Percentiles rank a stretch among this genome's conserved stretches.
These are phyloP conservation scores for Thyridium curvatum DNA, from an alignment of 2,329 filamentous ascomycete genomes.

Conservation along the genomic window DNA sequence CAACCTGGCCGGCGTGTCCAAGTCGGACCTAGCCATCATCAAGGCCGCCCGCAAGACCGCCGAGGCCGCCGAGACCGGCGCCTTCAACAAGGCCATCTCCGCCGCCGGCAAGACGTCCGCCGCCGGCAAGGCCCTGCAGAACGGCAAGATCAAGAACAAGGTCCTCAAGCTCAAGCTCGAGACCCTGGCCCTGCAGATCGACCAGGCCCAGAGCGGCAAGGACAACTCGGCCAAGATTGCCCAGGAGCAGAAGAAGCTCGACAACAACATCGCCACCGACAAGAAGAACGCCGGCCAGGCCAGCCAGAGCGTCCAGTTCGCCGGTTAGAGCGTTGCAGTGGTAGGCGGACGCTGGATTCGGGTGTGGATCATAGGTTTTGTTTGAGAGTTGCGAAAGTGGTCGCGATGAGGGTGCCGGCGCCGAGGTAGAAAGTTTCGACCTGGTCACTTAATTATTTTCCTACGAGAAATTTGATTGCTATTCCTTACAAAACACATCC, in stretches of 20 bases:
- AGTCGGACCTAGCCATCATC: constrained; percentile 42
- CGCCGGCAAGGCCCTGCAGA: constrained; percentile 37
- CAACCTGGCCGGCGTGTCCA: constrained; percentile 39
- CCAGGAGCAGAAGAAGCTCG: constrained; percentile 42
- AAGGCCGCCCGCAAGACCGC: constrained; percentile 40
- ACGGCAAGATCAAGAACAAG: constrained; percentile 56
- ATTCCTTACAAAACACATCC: no score
- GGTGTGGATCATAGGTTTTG: no score
- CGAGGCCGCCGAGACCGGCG: constrained; percentile 46
- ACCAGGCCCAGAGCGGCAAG: constrained; percentile 39
- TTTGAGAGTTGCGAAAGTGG: no score
- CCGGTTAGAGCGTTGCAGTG: constrained; percentile 12
- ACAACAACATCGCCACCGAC: constrained; percentile 41
- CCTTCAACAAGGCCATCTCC: constrained; percentile 47
- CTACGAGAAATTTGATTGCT: no score
- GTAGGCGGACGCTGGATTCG: background rate
- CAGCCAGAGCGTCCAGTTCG: constrained; percentile 29
- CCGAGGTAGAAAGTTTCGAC: no score
- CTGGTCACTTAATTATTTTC: no score
- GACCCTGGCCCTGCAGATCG: constrained; percentile 41
- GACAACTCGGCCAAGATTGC: constrained; percentile 36
- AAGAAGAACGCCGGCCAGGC: constrained; percentile 22
- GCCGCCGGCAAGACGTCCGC: constrained; percentile 33
- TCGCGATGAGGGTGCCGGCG: no score
- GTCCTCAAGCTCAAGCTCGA: constrained; percentile 51